These are phyloP conservation scores for Phragmites australis DNA, from an alignment of 176 grass and related monocot genomes.

Conservation along the genomic window DNA sequence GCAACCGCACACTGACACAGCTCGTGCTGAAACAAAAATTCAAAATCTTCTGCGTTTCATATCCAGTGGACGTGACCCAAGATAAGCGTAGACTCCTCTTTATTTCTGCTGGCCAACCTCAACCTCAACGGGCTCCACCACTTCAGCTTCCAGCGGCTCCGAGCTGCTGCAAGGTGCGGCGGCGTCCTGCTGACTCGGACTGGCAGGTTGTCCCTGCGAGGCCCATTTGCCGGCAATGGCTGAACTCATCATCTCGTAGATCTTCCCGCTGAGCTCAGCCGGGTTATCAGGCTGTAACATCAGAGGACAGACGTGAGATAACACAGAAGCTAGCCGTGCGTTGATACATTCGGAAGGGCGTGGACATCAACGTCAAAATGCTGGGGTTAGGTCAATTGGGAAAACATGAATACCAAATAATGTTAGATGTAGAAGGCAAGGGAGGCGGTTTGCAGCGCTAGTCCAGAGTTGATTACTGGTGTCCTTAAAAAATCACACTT, in stretches of 20 bases:
- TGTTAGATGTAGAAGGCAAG: no score
- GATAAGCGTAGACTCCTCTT: no score
- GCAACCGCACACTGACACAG: slow-evolving; percentile 10
- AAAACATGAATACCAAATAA: not conserved
- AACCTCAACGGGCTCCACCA: slow-evolving; percentile 51
- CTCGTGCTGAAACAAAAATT: slow-evolving; percentile 1
- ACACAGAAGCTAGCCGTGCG: not conserved
- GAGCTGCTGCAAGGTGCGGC: not conserved
- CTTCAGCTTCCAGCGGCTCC: slow-evolving; percentile 66
- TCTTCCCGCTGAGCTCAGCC: slow-evolving; percentile 69
- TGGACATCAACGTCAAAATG: not conserved
- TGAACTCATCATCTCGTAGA: slow-evolving; percentile 87
- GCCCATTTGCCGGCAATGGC: slow-evolving; percentile 66
- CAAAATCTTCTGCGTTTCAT: not conserved
- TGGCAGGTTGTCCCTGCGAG: slow-evolving; percentile 21
- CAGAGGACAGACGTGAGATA: not conserved
- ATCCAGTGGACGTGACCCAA: not conserved
- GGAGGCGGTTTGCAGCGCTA: not conserved
- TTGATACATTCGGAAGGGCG: not conserved
- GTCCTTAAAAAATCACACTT: not conserved
- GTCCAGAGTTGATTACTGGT: not conserved
- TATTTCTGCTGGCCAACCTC: slow-evolving; percentile 56
- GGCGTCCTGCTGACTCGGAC: not conserved
- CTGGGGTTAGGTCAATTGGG: no score
- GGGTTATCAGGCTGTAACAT: slow-evolving; percentile 80